Evolutionary conservation across 2,329 filamentous ascomycete species (phyloP).

Genomic region (Scytalidium lignicola): DNA sequence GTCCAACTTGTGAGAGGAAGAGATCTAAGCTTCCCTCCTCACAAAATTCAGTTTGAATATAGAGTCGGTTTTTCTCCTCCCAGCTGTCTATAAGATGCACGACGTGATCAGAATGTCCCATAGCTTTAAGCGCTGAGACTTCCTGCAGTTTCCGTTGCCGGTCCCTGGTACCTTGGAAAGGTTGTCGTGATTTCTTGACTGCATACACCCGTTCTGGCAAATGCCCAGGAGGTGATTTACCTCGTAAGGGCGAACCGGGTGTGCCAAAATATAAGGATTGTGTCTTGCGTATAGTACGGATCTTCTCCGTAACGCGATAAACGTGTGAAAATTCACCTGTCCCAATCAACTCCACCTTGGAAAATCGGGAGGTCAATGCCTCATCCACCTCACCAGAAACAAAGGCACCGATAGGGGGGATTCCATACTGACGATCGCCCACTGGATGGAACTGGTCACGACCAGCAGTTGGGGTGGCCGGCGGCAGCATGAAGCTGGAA

Average conservation of each 20-base stretch:
- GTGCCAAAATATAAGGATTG: conserved; percentile 33
- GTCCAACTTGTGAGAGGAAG: conserved; percentile 78
- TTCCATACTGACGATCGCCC: conserved; percentile 53
- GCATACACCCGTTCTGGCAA: conserved; percentile 66
- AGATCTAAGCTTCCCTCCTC: conserved; percentile 86
- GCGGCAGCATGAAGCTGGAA: conserved; percentile 48
- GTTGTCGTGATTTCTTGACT: conserved; percentile 86
- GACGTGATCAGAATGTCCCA: conserved; percentile 78
- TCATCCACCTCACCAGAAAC: conserved; percentile 71
- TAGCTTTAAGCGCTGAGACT: conserved; percentile 70
- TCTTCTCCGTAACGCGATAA: conserved; percentile 63
- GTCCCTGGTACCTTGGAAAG: conserved; percentile 72
- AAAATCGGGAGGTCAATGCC: conserved; percentile 69
- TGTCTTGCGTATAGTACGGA: conserved; percentile 32
- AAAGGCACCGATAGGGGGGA: conserved; percentile 65
- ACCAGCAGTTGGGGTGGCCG: conserved; percentile 74
- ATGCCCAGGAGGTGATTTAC: conserved; percentile 47
- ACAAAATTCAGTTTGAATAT: conserved; percentile 97
- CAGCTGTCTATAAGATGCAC: conserved; percentile 80
- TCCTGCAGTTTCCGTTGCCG: conserved; percentile 81
- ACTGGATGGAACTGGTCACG: conserved; percentile 51
- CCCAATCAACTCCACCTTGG: conserved; percentile 73
- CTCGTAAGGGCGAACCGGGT: conserved; percentile 41
- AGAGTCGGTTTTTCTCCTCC: conserved; percentile 80
- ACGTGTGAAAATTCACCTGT: conserved; percentile 92